Base-by-base conservation (phyloP, 1,284 basidiomycete species). In the Butyriboletus appendiculatus region DNA sequence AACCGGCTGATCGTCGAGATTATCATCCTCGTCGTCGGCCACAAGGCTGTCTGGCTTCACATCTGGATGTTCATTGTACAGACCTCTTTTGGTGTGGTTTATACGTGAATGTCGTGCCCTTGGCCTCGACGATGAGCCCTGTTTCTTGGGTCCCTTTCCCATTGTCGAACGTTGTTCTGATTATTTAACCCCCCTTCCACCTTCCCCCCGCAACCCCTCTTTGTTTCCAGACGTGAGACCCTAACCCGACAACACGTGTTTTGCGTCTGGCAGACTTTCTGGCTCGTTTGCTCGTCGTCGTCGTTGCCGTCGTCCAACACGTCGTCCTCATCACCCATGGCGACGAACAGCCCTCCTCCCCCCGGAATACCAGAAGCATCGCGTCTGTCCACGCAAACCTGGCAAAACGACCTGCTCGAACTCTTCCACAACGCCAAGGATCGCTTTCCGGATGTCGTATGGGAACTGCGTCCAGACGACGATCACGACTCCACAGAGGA, bases 381-480 rank as follows among this genome's bases (percentile, higher is more conserved):
- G 15, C 77, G 78, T 57, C 76, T 78, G 50, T 88, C 88, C 4
- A 89, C 86, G 1, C 60, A 69, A 4, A 70, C 74, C 35, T 96
- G 94, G 93, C 87, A 92, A 63, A 71, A 74, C 33, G 87, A 96
- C 74, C 80, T 97, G 12, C 79, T 85, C 58, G 68, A 76, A 3
- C 80, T 97, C 37, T 94, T 93, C 71, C 79, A 81, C 58, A 78
- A 87, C 55, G 88, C 94, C 24, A 89, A 89, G 69, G 88, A 93
- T 56, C 79, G 91, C 52, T 96, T 94, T 68, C 89, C 90, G n/a
- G 95, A 97, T 75, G 92, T 98, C 49, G 85, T 91, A 16, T 97
- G 94, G 94, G 86, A 92, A 69, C 76, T 90, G 22, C 71, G 73
- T 16, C 73, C 72, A 44, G 81, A 84, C 26, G 79, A 80, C 34